Evolutionary conservation across 202 grass and related monocot genomes (phyloP), one percentile per base, ranked within the genome.

Genomic region (Saccharum hybrid): DNA sequence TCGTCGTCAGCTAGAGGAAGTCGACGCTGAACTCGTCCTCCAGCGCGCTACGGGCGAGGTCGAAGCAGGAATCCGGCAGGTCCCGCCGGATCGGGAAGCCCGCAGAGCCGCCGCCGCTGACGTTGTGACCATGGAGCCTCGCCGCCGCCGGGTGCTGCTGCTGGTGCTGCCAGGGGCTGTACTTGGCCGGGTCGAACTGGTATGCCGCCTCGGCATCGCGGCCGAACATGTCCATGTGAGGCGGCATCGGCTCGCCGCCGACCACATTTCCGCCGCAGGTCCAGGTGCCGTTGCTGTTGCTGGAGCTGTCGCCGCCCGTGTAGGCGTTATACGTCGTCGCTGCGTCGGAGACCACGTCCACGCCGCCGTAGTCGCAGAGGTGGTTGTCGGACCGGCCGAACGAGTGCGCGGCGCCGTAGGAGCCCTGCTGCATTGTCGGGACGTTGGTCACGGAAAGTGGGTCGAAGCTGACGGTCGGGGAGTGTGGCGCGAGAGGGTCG

Each of bases 261-360:
- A 48, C 45, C 11, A 48, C 12, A 48, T 48, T 48, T 3, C 0
- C 76, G 60, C 83, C 75, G 78, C 90, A 92, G 49, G 83, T 88
- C 92, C 90, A 94, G 46, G 85, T 88, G 62, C 92, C 75, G 72
- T 88, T 90, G 88, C 87, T 93, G 77, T 94, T 92, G 71, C 94
- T 94, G 26, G 94, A 97, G 66, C 84, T 98, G 79, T 90, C 88
- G 4, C 88, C 88, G 37, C 84, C 83, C 15, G 78, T 64, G 82
- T 88, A 85, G 15, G 71, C 85, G 57, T 86, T 85, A 59, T 89
- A 93, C 40, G 86, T 88, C 26, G 63, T 67, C 13, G 63, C 76
- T 6, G 81, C 52, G 75, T 82, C 86, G n/a, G 82, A 87, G 59
- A 70, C 19, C 22, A 85, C 83, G 46, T 93, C 91, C n/a, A 96